Conservation (phyloP, 2,329 filamentous ascomycete genomes). For the Xylariales sp. region DNA sequence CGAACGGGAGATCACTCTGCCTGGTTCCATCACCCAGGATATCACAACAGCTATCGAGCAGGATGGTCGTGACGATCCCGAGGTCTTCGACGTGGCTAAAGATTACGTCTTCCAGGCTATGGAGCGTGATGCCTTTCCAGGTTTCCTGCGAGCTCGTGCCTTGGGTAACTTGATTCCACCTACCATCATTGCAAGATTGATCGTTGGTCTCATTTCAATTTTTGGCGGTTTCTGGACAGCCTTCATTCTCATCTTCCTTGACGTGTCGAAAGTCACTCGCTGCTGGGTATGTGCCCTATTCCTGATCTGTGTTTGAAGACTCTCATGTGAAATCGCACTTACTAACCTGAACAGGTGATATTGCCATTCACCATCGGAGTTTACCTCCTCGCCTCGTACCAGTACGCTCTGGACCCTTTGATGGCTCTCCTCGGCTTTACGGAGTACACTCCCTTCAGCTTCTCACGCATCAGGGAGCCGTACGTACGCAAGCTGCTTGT, state of each 20-base stretch:
- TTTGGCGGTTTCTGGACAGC: conserved; percentile 92
- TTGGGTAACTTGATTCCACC: conserved; percentile 92
- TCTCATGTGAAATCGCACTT: conserved; percentile 10
- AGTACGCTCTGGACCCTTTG: conserved; percentile 91
- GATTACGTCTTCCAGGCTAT: conserved; percentile 99
- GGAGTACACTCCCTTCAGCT: conserved; percentile 95
- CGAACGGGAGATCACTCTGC: conserved; percentile 91
- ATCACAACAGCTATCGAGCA: conserved; percentile 88
- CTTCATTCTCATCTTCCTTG: conserved; percentile 88
- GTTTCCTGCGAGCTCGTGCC: conserved; percentile 91
- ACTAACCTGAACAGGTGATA: conserved; percentile 63
- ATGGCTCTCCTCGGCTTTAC: conserved; percentile 85
- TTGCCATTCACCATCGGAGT: conserved; percentile 88
- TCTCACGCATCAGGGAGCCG: conserved; percentile 80
- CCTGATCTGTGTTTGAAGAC: not conserved
- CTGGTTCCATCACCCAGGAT: conserved; percentile 77
- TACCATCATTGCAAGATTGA: conserved; percentile 79
- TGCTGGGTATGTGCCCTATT: conserved; percentile 67
- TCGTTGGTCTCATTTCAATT: conserved; percentile 78
- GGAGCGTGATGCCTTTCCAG: conserved; percentile 98
- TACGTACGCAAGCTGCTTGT: conserved; percentile 83
- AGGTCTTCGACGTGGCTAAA: conserved; percentile 95
- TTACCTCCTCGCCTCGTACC: conserved; percentile 85
- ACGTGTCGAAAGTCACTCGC: conserved; percentile 67
- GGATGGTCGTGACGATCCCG: conserved; percentile 87